Base-by-base conservation (phyloP, 495 filamentous ascomycete species). In the Jackrogersella multiformis region DNA sequence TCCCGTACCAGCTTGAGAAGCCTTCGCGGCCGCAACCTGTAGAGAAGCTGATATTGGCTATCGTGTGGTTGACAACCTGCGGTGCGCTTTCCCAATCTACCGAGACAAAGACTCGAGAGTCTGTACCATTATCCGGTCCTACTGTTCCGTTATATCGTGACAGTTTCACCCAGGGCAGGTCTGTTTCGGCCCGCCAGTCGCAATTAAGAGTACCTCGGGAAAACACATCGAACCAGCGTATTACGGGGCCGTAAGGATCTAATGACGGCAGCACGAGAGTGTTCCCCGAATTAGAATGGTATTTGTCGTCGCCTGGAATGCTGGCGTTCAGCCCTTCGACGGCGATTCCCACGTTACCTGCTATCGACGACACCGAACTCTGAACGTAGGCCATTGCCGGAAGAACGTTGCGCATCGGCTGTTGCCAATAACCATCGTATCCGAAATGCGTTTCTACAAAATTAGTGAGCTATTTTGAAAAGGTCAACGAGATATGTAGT, bases 161-260 rank as follows among this genome's bases (percentile, higher is more conserved):
- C 7, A 88, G 77, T 48, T 80, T 82, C 26, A 92, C 80, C 81
- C 87, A 92, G 3, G 81, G 64, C 24, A 81, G 70, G 54, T 78
- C 76, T 1, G 83, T 78, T 4, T 80, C 74, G 24, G 88, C 79
- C 4, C 65, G 81, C 83, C 86, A 93, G 49, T 76, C 73, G 71
- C 89, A 89, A 15, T 77, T 77, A 16, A 80, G 72, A 0, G 82
- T 86, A 30, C 90, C 90, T 26, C 86, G 81, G 30, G 80, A 83
- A 73, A 87, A 93, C 64, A 93, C 79, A 35, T 92, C 90, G 52
- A 92, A 85, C 78, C 82, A 91, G 52, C 88, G 84, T 0, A 79
- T 81, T 1, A 71, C 68, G 0, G 84, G 82, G n/a, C 87, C 85
- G 65, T 88, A 92, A 5, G 85, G 87, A 61, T 87, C 87, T 54